Evolutionary conservation across 306 rosid genomes (phyloP).

Genomic region (Citrullus colocynthis): DNA sequence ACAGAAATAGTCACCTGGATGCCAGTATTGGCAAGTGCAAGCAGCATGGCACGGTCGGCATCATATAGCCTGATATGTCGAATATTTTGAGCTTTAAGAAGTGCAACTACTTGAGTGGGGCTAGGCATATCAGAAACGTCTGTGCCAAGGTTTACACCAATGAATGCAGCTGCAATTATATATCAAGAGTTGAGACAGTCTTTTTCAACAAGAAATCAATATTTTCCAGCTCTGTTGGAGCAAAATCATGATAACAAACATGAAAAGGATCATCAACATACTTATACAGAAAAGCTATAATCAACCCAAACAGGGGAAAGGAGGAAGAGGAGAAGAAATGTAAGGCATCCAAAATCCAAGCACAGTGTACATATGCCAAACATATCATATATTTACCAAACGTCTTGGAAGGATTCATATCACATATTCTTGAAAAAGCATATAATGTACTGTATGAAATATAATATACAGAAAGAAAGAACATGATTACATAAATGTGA

Average conservation of each 20-base stretch:
- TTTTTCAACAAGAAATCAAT: not conserved
- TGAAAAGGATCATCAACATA: not conserved
- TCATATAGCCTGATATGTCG: conserved; percentile 69
- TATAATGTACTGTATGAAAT: not conserved
- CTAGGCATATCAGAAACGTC: conserved; percentile 82
- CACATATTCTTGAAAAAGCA: not conserved
- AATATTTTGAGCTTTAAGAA: conserved; percentile 76
- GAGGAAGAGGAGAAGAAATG: not conserved
- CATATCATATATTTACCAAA: not conserved
- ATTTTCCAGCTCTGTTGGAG: not conserved
- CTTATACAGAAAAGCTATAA: not conserved
- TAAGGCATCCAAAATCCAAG: not conserved
- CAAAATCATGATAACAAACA: not conserved
- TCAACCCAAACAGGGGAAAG: not conserved
- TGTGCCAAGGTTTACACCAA: conserved; percentile 78
- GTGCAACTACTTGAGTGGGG: conserved; percentile 66
- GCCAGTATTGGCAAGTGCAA: conserved; percentile 76
- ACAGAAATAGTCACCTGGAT: conserved; percentile 64
- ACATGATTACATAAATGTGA: not conserved
- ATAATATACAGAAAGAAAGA: not conserved
- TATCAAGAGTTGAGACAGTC: not conserved
- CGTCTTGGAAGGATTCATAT: not conserved
- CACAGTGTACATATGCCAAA: not conserved
- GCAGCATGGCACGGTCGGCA: conserved; percentile 63
- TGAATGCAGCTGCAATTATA: conserved; percentile 49